phyloP scores from a whole-genome alignment of 345 rosid species.

The Pistacia atlantica region DNA sequence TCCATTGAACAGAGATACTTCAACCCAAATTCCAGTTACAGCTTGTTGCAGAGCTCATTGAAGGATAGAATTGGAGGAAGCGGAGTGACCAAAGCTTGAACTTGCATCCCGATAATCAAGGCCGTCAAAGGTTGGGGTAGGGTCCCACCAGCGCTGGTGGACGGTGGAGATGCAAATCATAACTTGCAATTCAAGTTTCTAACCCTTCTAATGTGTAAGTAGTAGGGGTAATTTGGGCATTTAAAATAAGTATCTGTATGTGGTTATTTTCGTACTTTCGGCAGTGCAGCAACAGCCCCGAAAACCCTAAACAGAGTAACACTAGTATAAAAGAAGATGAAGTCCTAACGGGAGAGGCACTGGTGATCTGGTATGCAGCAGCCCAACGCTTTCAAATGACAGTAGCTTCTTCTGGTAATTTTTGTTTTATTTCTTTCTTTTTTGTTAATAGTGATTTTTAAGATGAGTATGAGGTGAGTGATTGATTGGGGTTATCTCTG shows the following conservation, averaged over 20 bases:
- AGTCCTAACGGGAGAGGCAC: background rate
- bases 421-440: background rate
- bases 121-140: background rate
- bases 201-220: too few relatives aligned
- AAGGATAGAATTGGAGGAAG: background rate
- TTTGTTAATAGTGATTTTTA: too few relatives aligned
- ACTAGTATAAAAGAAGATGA: background rate
- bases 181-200: background rate
- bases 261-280: constrained; percentile 9
- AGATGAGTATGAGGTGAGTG: background rate
- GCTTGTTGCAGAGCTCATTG: too few relatives aligned
- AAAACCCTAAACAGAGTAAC: background rate
- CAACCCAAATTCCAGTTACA: background rate
- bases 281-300: background rate
- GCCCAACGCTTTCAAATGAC: background rate
- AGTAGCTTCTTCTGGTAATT: background rate
- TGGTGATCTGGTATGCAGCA: background rate
- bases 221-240: background rate
- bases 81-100: constrained; percentile 16
- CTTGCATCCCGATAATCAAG: background rate
- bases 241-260: background rate
- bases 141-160: background rate
- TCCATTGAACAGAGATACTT: background rate
- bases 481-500: constrained; percentile 16
- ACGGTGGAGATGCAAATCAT: background rate